phyloP scores from a whole-genome alignment of 1,284 basidiomycete species.

The Moesziomyces globuligerus region DNA sequence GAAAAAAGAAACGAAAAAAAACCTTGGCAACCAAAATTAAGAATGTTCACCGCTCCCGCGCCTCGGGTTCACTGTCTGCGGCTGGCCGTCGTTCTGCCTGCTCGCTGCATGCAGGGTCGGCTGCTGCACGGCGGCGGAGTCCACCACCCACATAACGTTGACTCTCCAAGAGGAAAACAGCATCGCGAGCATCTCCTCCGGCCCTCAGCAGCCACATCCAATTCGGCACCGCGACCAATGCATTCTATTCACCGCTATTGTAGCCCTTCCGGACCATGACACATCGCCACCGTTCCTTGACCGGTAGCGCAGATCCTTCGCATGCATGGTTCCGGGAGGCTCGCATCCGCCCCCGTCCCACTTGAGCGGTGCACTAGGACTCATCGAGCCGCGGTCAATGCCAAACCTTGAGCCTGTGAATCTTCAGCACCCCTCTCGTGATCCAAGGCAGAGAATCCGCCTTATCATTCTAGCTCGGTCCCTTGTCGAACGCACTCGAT shows the following conservation, averaged over 20 bases:
- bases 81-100: neutral
- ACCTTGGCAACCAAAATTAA: no score
- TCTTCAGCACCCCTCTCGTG: slow-evolving; percentile 7
- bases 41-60: no score
- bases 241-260: no score
- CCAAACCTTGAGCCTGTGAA: neutral
- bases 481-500: no score
- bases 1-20: no score
- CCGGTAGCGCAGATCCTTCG: neutral
- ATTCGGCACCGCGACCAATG: no score
- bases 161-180: neutral
- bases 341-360: neutral
- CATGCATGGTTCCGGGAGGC: neutral
- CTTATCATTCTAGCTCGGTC: no score
- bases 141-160: neutral
- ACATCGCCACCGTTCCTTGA: no score
- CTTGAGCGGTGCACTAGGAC: neutral
- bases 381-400: neutral
- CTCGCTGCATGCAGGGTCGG: neutral
- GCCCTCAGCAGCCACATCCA: no score
- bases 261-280: neutral
- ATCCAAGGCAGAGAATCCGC: no score
- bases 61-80: no score
- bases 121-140: neutral
- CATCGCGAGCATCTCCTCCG: no score